Conservation (phyloP, 805 yeast genomes). For the Vanderwaltozyma polyspora region DNA sequence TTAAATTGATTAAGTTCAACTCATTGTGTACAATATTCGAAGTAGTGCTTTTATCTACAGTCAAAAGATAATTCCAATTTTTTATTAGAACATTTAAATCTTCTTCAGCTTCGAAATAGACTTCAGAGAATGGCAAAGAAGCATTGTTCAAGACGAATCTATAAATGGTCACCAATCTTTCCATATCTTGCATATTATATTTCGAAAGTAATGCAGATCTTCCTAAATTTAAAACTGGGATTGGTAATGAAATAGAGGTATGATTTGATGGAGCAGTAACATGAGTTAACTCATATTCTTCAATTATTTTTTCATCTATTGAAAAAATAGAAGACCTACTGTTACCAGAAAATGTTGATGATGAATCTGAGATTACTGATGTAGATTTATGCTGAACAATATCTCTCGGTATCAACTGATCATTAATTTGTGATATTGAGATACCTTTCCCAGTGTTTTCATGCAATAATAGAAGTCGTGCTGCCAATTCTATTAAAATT, state of each 20-base stretch:
- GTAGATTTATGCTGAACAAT: not conserved
- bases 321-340: constrained; percentile 20
- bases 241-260: constrained; percentile 29
- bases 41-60: not conserved
- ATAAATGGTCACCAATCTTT: constrained; percentile 40
- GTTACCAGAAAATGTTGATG: constrained; percentile 6
- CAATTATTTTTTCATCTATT: constrained; percentile 39
- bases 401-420: not conserved
- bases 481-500: constrained; percentile 48
- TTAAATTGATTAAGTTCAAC: constrained; percentile 32
- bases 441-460: constrained; percentile 5
- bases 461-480: constrained; percentile 34
- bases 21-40: constrained; percentile 8
- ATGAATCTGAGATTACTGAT: constrained; percentile 14
- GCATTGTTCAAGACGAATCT: constrained; percentile 20
- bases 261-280: constrained; percentile 29
- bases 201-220: constrained; percentile 30
- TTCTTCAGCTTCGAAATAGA: not conserved
- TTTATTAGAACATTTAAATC: constrained; percentile 1
- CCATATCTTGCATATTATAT: constrained; percentile 28
- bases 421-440: constrained; percentile 29
- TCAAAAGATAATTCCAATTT: constrained; percentile 4
- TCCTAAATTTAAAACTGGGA: constrained; percentile 23
- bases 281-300: constrained; percentile 43
- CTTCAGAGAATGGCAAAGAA: not conserved